Evolutionary conservation across 1,284 basidiomycete genomes (phyloP).

Genomic region (Microbotryum intermedium): DNA sequence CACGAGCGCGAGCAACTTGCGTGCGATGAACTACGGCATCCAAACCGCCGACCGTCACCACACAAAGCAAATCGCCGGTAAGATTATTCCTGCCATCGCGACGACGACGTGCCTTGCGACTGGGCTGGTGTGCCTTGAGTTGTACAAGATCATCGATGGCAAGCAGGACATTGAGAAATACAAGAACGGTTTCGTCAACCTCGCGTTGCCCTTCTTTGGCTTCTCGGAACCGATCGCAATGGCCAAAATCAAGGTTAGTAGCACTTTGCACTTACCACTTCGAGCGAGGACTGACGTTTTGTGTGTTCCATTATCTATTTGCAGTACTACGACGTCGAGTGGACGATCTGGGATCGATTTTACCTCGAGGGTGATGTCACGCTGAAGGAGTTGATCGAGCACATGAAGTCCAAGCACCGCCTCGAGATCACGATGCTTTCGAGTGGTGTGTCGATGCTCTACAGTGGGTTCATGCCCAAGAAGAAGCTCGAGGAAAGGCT

Average conservation of each 20-base stretch:
- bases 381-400: conserved; percentile 72
- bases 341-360: conserved; percentile 99
- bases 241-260: conserved; percentile 60
- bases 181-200: conserved; percentile 98
- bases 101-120: conserved; percentile 95
- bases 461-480: conserved; percentile 83
- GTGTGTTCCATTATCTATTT: neutral
- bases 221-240: conserved; percentile 97
- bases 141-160: conserved; percentile 97
- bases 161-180: conserved; percentile 89
- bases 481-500: conserved; percentile 87
- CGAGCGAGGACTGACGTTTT: neutral
- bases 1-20: conserved; percentile 93
- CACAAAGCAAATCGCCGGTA: conserved; percentile 98
- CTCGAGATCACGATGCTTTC: conserved; percentile 93
- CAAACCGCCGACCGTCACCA: conserved; percentile 78
- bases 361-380: conserved; percentile 85
- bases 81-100: conserved; percentile 99
- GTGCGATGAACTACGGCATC: conserved; percentile 93
- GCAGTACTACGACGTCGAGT: conserved; percentile 70
- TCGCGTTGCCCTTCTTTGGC: conserved; percentile 96
- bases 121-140: conserved; percentile 88
- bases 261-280: neutral
- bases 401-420: conserved; percentile 76
- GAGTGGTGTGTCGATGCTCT: conserved; percentile 87